phyloP scores from a whole-genome alignment of 164 flowering plant species.

The Stephania cephalantha region DNA sequence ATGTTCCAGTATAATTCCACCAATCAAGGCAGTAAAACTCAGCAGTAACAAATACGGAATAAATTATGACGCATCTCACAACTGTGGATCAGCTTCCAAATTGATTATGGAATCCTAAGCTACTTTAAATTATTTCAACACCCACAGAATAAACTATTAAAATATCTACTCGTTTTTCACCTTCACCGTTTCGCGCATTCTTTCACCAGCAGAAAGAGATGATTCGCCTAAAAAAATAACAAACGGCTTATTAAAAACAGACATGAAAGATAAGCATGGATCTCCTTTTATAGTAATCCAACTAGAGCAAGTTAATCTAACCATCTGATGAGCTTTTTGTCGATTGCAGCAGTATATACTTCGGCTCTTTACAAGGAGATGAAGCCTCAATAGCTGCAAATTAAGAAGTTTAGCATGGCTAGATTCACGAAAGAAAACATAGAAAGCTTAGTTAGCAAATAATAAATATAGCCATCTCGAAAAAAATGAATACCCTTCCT shows the following conservation, averaged over 20 bases:
- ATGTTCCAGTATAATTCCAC: background rate
- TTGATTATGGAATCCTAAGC: background rate
- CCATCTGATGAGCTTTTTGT: constrained; percentile 41
- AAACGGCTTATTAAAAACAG: background rate
- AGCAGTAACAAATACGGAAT: background rate
- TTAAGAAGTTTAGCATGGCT: constrained; percentile 12
- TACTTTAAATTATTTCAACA: background rate
- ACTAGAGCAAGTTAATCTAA: constrained; percentile 16
- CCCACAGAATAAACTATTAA: background rate
- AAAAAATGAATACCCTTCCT: constrained; percentile 63
- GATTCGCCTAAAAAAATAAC: constrained; percentile 39
- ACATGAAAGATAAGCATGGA: background rate
- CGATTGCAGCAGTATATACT: constrained; percentile 48
- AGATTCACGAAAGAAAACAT: background rate
- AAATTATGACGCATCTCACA: background rate
- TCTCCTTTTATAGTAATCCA: background rate
- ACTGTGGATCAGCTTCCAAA: background rate
- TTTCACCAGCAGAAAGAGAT: constrained; percentile 68
- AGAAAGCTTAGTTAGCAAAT: background rate
- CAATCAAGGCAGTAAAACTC: background rate
- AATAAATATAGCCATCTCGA: background rate
- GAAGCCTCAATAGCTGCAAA: constrained; percentile 82
- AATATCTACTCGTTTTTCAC: constrained; percentile 23
- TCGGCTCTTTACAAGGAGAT: constrained; percentile 79
- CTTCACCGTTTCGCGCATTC: constrained; percentile 79